A percentile compares a stretch with the other conserved stretches of the same genome.
Conservation (phyloP, 2,329 filamentous ascomycete genomes). For the Blastomyces emzantsi region DNA sequence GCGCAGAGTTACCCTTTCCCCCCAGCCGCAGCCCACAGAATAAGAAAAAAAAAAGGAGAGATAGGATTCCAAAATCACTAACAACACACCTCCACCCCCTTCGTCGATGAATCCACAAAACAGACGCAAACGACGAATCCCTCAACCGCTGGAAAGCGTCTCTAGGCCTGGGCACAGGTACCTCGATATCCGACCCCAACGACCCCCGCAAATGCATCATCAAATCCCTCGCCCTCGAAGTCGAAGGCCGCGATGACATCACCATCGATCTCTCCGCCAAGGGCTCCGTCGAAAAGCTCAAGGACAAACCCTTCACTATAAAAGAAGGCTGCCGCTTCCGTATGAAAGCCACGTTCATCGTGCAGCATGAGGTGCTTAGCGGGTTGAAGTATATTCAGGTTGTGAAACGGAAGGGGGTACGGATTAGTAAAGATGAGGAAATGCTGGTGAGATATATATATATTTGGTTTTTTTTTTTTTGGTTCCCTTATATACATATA, state of each 20-base stretch:
- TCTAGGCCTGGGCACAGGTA: constrained; percentile 68
- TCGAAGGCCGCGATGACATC: constrained; percentile 72
- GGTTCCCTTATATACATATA: neutral
- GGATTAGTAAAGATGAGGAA: constrained; percentile 86
- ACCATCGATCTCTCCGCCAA: constrained; percentile 74
- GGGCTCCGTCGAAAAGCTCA: constrained; percentile 66
- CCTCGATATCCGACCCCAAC: constrained; percentile 62
- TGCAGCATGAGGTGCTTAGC: constrained; percentile 92
- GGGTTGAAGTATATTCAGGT: constrained; percentile 94
- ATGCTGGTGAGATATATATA: constrained; percentile 98
- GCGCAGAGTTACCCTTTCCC: neutral
- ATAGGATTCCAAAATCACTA: neutral
- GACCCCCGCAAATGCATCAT: constrained; percentile 92
- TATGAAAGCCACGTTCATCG: constrained; percentile 90
- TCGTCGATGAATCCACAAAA: neutral
- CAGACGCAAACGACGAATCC: constrained; percentile 73
- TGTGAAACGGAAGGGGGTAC: constrained; percentile 80
- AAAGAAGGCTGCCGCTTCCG: constrained; percentile 92
- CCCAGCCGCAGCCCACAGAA: neutral
- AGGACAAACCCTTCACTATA: constrained; percentile 91
- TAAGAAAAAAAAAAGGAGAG: neutral
- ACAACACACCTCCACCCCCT: neutral
- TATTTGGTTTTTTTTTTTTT: constrained; percentile 21
- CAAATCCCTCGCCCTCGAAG: constrained; percentile 78
- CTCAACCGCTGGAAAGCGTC: constrained; percentile 97